phyloP scores from a whole-genome alignment of 768 basidiomycete species.

The Boletellus emodensis region DNA sequence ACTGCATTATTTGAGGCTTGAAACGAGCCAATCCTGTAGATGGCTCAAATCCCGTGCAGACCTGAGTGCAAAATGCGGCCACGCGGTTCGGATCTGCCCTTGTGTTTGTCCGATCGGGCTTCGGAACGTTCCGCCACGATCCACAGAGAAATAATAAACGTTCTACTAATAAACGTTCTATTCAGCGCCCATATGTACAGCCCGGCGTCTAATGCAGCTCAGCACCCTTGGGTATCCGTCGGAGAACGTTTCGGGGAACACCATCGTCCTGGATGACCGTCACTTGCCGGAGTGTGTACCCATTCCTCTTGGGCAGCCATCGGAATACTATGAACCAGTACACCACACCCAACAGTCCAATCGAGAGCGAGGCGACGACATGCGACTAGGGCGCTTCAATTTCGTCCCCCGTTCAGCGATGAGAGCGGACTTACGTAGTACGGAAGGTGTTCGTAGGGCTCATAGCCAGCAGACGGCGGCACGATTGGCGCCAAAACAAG shows the following conservation, averaged over 20 bases:
- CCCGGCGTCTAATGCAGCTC: not conserved
- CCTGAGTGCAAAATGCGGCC: conserved; percentile 17
- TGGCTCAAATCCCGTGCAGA: conserved; percentile 10
- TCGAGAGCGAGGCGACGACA: conserved; percentile 40
- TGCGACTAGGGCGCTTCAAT: conserved; percentile 40
- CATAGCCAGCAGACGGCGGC: conserved; percentile 50
- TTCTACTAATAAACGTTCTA: too few relatives aligned
- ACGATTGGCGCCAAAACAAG: conserved; percentile 59
- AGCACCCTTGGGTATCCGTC: conserved; percentile 29
- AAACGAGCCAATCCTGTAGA: conserved; percentile 23
- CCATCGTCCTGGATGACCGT: conserved; percentile 54
- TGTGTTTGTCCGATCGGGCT: conserved; percentile 5
- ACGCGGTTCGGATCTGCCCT: conserved; percentile 4
- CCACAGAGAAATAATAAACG: not conserved
- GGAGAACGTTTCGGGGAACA: conserved; percentile 51
- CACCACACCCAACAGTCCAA: conserved; percentile 45
- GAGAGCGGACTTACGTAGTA: conserved; percentile 54
- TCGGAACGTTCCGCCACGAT: not conserved
- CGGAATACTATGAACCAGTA: conserved; percentile 57
- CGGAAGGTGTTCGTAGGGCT: conserved; percentile 54
- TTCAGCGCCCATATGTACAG: too few relatives aligned
- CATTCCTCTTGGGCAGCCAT: conserved; percentile 45
- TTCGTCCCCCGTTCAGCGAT: not conserved
- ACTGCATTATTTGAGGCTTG: conserved; percentile 22
- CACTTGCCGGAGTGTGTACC: conserved; percentile 48